These are phyloP conservation scores for Xanthoconium separans DNA, from an alignment of 1,284 basidiomycete species.

Conservation along the genomic window DNA sequence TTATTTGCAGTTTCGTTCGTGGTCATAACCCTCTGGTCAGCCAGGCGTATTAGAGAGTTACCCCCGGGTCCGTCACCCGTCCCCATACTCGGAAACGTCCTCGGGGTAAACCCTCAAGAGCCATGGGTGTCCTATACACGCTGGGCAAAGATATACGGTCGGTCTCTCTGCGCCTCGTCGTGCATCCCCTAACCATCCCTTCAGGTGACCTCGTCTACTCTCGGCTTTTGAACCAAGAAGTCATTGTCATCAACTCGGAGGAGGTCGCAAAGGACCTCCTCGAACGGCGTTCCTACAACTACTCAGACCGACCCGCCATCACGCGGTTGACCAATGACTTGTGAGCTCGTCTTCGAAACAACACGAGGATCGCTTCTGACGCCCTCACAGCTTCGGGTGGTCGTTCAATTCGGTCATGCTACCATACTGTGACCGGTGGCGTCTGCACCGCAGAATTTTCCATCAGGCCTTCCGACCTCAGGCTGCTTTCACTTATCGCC, in stretches of 20 bases:
- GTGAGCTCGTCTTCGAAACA: constrained; percentile 4
- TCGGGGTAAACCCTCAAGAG: not conserved
- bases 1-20: too few relatives aligned
- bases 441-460: constrained; percentile 27
- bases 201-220: constrained; percentile 25
- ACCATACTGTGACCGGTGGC: constrained; percentile 25
- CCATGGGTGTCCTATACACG: constrained; percentile 31
- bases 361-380: too few relatives aligned
- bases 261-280: constrained; percentile 23
- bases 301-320: constrained; percentile 25
- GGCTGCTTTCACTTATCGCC: constrained; percentile 11
- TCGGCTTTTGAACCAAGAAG: constrained; percentile 22
- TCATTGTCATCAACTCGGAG: constrained; percentile 26
- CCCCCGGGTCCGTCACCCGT: too few relatives aligned
- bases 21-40: too few relatives aligned
- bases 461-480: constrained; percentile 24
- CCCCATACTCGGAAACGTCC: too few relatives aligned
- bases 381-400: not conserved
- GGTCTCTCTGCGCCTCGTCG: not conserved
- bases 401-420: constrained; percentile 24
- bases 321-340: constrained; percentile 14
- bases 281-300: constrained; percentile 26
- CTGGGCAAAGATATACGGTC: constrained; percentile 27
- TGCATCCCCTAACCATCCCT: too few relatives aligned
- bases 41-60: too few relatives aligned